phyloP scores from a whole-genome alignment of 257 asterid species.

The Solanum medicagineum region DNA sequence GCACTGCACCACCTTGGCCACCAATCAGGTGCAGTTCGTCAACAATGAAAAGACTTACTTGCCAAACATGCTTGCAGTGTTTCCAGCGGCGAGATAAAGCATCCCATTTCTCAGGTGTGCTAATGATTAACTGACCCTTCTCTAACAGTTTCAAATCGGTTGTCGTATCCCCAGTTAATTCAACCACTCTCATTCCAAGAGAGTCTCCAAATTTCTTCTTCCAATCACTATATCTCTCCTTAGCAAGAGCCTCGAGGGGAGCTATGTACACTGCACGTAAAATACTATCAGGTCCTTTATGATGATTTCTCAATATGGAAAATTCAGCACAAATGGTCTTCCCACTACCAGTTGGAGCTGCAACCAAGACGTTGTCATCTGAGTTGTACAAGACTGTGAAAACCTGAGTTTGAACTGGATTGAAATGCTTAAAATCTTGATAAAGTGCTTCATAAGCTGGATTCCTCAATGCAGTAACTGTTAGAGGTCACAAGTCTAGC shows the following conservation, averaged over 20 bases:
- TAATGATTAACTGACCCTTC: constrained; percentile 20
- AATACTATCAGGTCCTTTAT: constrained; percentile 10
- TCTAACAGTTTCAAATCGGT: constrained; percentile 23
- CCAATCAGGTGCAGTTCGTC: constrained; percentile 36
- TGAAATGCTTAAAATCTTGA: constrained; percentile 25
- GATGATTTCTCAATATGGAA: constrained; percentile 24
- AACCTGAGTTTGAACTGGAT: constrained; percentile 37
- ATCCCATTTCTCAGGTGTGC: constrained; percentile 34
- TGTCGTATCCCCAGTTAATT: constrained; percentile 19
- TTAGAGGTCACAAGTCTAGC: constrained; percentile 29
- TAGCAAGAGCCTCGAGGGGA: constrained; percentile 30
- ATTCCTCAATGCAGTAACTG: constrained; percentile 26
- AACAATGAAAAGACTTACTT: constrained; percentile 19
- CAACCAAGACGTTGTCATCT: constrained; percentile 29
- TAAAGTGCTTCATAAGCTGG: constrained; percentile 21
- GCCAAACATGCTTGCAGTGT: constrained; percentile 18
- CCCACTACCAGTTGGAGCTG: constrained; percentile 36
- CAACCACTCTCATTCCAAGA: constrained; percentile 24
- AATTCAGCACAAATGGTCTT: constrained; percentile 32
- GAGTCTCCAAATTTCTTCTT: constrained; percentile 23
- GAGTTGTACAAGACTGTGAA: constrained; percentile 5
- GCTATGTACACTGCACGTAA: constrained; percentile 30
- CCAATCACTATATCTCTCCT: constrained; percentile 20
- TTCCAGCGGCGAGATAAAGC: constrained; percentile 26
- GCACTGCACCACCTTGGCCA: constrained; percentile 20